Evolutionary conservation across 2,329 filamentous ascomycete genomes (phyloP).

Genomic region (Aspergillus jensenii): DNA sequence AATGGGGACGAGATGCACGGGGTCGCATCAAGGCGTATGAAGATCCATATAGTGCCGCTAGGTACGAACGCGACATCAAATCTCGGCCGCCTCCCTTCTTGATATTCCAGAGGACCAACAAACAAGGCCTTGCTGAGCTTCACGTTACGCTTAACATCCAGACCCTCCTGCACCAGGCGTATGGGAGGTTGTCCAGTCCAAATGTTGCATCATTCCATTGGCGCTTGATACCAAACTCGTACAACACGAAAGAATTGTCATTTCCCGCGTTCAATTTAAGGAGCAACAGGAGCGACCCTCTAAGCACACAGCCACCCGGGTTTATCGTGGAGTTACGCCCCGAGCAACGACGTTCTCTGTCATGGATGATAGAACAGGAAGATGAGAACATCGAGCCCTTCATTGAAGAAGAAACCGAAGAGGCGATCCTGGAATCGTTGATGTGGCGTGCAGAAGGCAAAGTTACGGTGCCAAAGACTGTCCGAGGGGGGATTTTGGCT

Average conservation of each 20-base stretch:
- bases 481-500: slow-evolving; percentile 63
- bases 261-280: slow-evolving; percentile 44
- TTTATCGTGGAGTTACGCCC: slow-evolving; percentile 45
- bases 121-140: slow-evolving; percentile 35
- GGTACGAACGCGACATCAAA: slow-evolving; percentile 54
- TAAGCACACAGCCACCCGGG: slow-evolving; percentile 33
- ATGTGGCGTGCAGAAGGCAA: slow-evolving; percentile 60
- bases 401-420: slow-evolving; percentile 57
- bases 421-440: slow-evolving; percentile 51
- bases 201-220: slow-evolving; percentile 34
- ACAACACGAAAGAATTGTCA: slow-evolving; percentile 29
- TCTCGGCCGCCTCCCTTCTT: slow-evolving; percentile 45
- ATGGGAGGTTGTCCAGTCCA: slow-evolving; percentile 24
- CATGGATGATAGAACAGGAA: slow-evolving; percentile 63
- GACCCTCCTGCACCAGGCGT: slow-evolving; percentile 38
- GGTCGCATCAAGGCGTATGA: slow-evolving; percentile 48
- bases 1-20: slow-evolving; percentile 33
- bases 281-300: slow-evolving; percentile 43
- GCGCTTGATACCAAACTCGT: slow-evolving; percentile 51
- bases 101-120: slow-evolving; percentile 36
- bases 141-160: slow-evolving; percentile 40
- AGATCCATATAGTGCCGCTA: slow-evolving; percentile 50
- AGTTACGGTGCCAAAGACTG: slow-evolving; percentile 28
- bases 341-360: slow-evolving; percentile 56
- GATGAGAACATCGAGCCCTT: slow-evolving; percentile 40